phyloP scores from a whole-genome alignment of 2,329 filamentous ascomycete species.

The Aspergillus awamori region DNA sequence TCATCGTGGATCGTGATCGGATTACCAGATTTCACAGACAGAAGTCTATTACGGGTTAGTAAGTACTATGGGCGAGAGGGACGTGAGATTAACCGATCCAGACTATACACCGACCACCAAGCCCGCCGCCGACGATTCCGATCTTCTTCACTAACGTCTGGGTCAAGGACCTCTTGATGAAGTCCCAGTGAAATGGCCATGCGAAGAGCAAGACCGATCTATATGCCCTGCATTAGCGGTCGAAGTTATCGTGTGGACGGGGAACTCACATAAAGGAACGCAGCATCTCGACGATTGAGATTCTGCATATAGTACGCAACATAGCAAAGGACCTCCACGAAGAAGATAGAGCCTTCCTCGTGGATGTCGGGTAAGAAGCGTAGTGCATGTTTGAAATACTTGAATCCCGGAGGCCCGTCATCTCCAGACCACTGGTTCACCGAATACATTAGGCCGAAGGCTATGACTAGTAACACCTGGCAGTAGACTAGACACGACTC shows the following conservation, averaged over 20 bases:
- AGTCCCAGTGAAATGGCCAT: conserved; percentile 61
- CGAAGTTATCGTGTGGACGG: neutral
- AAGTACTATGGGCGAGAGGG: no score
- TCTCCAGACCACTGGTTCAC: conserved; percentile 59
- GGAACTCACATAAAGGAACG: conserved; percentile 53
- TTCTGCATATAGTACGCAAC: conserved; percentile 62
- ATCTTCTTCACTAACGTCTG: conserved; percentile 43
- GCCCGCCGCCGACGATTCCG: conserved; percentile 56
- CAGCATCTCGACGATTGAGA: conserved; percentile 58
- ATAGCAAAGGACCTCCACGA: conserved; percentile 58
- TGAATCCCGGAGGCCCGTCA: conserved; percentile 59
- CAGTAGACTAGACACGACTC: conserved; percentile 56
- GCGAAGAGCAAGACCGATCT: conserved; percentile 56
- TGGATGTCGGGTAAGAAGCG: conserved; percentile 59
- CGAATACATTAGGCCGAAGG: conserved; percentile 60
- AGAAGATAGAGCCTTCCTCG: conserved; percentile 57
- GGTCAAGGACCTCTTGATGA: conserved; percentile 55
- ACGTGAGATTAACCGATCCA: conserved; percentile 46
- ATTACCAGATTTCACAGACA: conserved; percentile 59
- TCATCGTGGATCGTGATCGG: conserved; percentile 59
- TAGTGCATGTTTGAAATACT: conserved; percentile 57
- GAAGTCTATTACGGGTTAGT: conserved; percentile 36
- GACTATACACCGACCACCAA: conserved; percentile 62
- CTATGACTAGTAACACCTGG: conserved; percentile 57
- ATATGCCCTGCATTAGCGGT: conserved; percentile 26